Percentiles rank a stretch among this genome's conserved stretches.
Conservation (phyloP, 2,329 filamentous ascomycete genomes). For the Pyrenochaeta sp. region DNA sequence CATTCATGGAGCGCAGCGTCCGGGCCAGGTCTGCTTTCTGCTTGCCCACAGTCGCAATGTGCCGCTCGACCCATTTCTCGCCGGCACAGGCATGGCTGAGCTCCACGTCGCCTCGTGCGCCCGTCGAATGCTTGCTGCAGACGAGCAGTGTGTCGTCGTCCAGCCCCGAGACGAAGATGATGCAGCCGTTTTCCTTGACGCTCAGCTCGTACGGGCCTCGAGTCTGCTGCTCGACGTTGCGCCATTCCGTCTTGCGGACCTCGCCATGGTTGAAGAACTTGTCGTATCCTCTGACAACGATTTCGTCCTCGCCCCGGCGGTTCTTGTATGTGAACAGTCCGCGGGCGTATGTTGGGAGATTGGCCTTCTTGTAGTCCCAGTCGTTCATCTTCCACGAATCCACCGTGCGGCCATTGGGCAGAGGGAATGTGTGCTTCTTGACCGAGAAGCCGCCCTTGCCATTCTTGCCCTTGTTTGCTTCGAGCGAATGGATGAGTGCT, state of each 20-base stretch:
- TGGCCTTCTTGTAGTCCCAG: constrained; percentile 90
- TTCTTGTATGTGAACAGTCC: constrained; percentile 89
- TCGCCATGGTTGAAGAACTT: constrained; percentile 98
- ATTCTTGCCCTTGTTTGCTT: constrained; percentile 60
- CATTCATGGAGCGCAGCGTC: constrained; percentile 79
- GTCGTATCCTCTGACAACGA: constrained; percentile 90
- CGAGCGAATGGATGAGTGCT: constrained; percentile 70
- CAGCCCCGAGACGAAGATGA: constrained; percentile 93
- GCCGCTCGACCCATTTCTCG: constrained; percentile 80
- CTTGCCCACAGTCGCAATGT: constrained; percentile 79
- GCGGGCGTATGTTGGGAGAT: constrained; percentile 89
- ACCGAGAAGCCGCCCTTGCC: constrained; percentile 67
- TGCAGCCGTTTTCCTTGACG: constrained; percentile 99
- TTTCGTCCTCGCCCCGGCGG: constrained; percentile 72
- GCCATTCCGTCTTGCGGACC: constrained; percentile 82
- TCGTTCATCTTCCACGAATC: constrained; percentile 94
- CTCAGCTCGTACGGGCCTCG: constrained; percentile 92
- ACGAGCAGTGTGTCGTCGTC: constrained; percentile 89
- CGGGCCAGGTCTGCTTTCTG: constrained; percentile 79
- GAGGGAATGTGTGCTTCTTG: constrained; percentile 79
- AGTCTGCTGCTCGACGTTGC: constrained; percentile 76
- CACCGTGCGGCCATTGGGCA: constrained; percentile 72
- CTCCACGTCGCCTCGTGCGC: constrained; percentile 72
- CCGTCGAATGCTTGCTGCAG: constrained; percentile 99
- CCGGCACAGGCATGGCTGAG: constrained; percentile 85